Percentiles rank a stretch among this genome's conserved stretches.
phyloP scores from a whole-genome alignment of 305 asterid species.

The Fraxinus velutina region DNA sequence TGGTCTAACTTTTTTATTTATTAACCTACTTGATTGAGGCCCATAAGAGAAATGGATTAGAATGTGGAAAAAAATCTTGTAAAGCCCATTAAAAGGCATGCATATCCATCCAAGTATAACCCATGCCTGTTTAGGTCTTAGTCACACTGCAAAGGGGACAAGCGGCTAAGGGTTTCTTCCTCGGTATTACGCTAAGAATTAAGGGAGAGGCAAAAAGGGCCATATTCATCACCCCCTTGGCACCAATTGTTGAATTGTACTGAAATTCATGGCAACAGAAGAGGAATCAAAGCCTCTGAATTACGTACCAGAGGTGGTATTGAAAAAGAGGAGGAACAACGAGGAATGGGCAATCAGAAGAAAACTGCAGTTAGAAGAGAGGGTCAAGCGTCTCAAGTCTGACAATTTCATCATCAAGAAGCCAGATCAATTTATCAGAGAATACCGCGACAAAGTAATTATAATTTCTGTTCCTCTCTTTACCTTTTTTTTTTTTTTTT shows the following conservation, averaged over 20 bases:
- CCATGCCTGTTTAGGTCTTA: neutral
- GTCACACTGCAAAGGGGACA: neutral
- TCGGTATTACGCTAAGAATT: neutral
- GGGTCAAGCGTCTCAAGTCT: conserved; percentile 53
- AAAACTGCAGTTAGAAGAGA: conserved; percentile 64
- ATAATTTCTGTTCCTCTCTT: neutral
- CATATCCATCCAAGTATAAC: neutral
- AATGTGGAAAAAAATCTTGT: neutral
- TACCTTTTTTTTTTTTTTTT: neutral
- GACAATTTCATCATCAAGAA: conserved; percentile 53
- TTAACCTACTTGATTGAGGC: neutral
- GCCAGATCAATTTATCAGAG: conserved; percentile 86
- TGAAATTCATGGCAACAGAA: conserved; percentile 41
- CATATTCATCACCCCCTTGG: neutral
- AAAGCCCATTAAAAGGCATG: neutral
- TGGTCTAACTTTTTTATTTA: neutral
- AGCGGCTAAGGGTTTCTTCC: neutral
- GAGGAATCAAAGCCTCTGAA: conserved; percentile 52
- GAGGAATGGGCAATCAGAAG: conserved; percentile 86
- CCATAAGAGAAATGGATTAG: neutral
- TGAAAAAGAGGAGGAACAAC: conserved; percentile 89
- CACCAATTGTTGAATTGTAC: neutral
- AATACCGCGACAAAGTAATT: conserved; percentile 63
- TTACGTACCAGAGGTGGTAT: conserved; percentile 72
- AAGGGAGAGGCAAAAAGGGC: neutral